Conservation (phyloP, 1,284 basidiomycete species). For the Malassezia yamatoensis region DNA sequence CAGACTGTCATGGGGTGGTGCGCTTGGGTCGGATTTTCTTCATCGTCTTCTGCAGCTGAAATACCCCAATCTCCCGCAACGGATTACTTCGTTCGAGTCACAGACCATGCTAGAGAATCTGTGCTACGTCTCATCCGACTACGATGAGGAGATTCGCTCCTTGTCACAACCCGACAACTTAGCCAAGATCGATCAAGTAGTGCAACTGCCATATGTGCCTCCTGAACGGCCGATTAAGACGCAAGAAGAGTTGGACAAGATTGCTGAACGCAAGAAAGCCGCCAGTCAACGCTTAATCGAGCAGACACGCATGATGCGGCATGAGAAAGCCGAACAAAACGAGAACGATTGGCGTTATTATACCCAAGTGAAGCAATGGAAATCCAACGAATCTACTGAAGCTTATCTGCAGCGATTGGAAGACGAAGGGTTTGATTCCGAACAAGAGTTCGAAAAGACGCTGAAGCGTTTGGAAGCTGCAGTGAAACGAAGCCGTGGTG, state of each 20-base stretch:
- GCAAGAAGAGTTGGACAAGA: slow-evolving; percentile 72
- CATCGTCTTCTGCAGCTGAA: slow-evolving; percentile 88
- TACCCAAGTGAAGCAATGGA: slow-evolving; percentile 59
- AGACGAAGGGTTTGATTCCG: slow-evolving; percentile 62
- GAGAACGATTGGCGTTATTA: slow-evolving; percentile 72
- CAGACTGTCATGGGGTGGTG: slow-evolving; percentile 77
- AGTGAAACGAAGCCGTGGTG: slow-evolving; percentile 61
- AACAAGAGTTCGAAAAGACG: slow-evolving; percentile 57
- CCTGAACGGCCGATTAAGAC: slow-evolving; percentile 69
- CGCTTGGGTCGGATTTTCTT: slow-evolving; percentile 79
- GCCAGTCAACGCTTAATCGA: slow-evolving; percentile 81
- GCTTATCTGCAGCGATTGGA: slow-evolving; percentile 59
- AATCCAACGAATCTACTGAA: slow-evolving; percentile 60
- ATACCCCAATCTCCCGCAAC: slow-evolving; percentile 71
- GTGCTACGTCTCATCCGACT: slow-evolving; percentile 75
- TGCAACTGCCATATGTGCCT: slow-evolving; percentile 29
- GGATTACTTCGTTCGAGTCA: slow-evolving; percentile 54
- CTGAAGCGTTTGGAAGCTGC: slow-evolving; percentile 67
- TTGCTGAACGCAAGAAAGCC: slow-evolving; percentile 69
- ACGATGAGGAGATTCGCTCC: slow-evolving; percentile 58
- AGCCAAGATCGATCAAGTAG: slow-evolving; percentile 61
- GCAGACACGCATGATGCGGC: slow-evolving; percentile 72
- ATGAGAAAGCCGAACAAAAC: slow-evolving; percentile 63
- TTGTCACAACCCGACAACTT: slow-evolving; percentile 64
- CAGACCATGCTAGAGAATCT: slow-evolving; percentile 80